Evolutionary conservation across 768 basidiomycete species (phyloP).

Genomic region (Rickenella mellea): DNA sequence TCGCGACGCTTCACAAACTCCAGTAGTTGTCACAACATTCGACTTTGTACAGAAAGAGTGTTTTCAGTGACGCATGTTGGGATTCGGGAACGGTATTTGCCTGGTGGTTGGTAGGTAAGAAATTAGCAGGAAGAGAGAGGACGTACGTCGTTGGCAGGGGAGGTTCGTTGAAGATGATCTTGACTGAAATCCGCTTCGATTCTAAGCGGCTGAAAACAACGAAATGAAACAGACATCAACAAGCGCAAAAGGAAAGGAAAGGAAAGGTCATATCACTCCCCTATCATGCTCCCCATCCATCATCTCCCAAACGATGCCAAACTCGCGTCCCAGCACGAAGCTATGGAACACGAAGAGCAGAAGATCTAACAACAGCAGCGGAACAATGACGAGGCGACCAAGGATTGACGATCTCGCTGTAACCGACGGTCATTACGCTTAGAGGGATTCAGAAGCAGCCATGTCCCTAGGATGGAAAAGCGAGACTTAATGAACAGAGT

Average conservation of each 20-base stretch:
- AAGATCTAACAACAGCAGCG: too few relatives aligned
- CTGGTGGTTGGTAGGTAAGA: slow-evolving; percentile 6
- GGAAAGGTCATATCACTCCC: not conserved
- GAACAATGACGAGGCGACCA: too few relatives aligned
- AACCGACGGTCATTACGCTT: too few relatives aligned
- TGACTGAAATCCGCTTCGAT: slow-evolving; percentile 6
- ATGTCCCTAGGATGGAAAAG: too few relatives aligned
- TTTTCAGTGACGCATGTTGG: slow-evolving; percentile 52
- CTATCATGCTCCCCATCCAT: slow-evolving; percentile 37
- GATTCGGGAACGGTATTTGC: slow-evolving; percentile 39
- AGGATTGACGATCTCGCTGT: too few relatives aligned
- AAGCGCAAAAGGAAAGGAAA: not conserved
- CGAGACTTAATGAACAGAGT: too few relatives aligned
- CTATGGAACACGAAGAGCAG: too few relatives aligned
- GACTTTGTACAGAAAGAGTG: slow-evolving; percentile 54
- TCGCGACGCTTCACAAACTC: slow-evolving; percentile 2
- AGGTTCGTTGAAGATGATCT: slow-evolving; percentile 11
- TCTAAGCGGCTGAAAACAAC: not conserved
- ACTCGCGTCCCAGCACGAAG: too few relatives aligned
- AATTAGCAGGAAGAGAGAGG: slow-evolving; percentile 7
- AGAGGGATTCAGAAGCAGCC: too few relatives aligned
- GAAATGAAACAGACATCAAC: not conserved
- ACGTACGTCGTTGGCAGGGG: slow-evolving; percentile 9
- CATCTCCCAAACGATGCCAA: too few relatives aligned
- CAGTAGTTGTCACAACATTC: slow-evolving; percentile 30